Conservation (phyloP, 495 filamentous ascomycete genomes). For the Hypoxylon fuscum region DNA sequence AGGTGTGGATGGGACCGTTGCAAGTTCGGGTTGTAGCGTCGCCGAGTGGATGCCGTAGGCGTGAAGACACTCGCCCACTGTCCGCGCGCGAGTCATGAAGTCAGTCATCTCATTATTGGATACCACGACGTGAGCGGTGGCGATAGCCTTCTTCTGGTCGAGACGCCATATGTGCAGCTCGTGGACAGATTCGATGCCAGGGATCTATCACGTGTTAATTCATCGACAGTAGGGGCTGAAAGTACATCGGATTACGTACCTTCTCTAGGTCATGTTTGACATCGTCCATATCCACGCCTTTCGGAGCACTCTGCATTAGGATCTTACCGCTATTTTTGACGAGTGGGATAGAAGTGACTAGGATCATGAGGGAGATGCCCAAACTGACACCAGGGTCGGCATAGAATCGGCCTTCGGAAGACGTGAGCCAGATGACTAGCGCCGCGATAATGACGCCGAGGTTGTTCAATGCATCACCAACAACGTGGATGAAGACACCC, state of each 20-base stretch:
- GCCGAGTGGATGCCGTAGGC: conserved; percentile 92
- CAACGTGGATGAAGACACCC: conserved; percentile 88
- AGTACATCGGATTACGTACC: conserved; percentile 38
- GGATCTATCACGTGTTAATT: conserved; percentile 57
- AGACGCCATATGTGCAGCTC: conserved; percentile 96
- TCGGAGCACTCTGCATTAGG: conserved; percentile 85
- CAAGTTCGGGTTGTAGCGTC: conserved; percentile 86
- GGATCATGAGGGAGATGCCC: conserved; percentile 86
- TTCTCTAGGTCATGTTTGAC: conserved; percentile 87
- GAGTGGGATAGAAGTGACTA: conserved; percentile 83
- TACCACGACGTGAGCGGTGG: conserved; percentile 85
- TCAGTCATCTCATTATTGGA: conserved; percentile 63
- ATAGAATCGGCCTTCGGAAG: conserved; percentile 64
- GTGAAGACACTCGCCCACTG: conserved; percentile 83
- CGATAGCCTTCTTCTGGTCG: conserved; percentile 87
- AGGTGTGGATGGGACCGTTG: neutral
- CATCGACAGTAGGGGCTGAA: neutral
- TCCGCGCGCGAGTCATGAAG: conserved; percentile 82
- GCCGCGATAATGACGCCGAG: conserved; percentile 90
- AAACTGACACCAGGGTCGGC: conserved; percentile 87
- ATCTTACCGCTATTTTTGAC: conserved; percentile 90
- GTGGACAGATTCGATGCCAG: conserved; percentile 83
- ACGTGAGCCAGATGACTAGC: conserved; percentile 80
- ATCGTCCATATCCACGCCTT: conserved; percentile 78
- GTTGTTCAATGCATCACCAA: conserved; percentile 93